phyloP scores from a whole-genome alignment of 2,329 filamentous ascomycete genomes.

The Elsinoe fawcettii region DNA sequence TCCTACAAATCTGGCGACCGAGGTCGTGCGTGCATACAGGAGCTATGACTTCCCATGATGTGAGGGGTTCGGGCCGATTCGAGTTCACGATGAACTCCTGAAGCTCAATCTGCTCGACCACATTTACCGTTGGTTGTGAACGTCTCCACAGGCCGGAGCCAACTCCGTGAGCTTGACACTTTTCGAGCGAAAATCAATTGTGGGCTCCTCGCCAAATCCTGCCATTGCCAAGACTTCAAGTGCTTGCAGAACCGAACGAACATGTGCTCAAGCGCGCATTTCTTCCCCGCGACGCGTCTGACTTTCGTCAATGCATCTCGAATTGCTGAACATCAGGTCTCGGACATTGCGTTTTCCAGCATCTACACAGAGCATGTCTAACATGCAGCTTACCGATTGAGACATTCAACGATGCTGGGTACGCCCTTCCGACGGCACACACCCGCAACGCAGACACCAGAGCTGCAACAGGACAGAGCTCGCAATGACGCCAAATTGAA shows the following conservation, averaged over 20 bases:
- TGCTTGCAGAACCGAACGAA: not conserved
- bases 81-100: not conserved
- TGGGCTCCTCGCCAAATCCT: not conserved
- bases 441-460: not conserved
- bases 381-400: not conserved
- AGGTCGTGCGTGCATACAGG: not conserved
- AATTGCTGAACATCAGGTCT: not conserved
- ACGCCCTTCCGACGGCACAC: conserved; percentile 8
- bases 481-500: conserved; percentile 65
- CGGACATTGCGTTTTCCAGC: not conserved
- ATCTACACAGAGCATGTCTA: not conserved
- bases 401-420: conserved; percentile 2
- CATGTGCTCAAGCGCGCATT: not conserved
- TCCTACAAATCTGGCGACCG: not conserved
- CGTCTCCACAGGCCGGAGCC: not conserved
- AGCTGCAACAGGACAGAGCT: conserved; percentile 46
- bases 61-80: conserved; percentile 8
- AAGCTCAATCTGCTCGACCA: not conserved
- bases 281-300: not conserved
- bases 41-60: not conserved
- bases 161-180: conserved; percentile 2
- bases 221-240: not conserved
- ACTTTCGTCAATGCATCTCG: not conserved
- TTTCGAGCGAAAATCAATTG: conserved; percentile 4
- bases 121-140: not conserved